Base-by-base conservation (phyloP, 208 protist genomes). In the Trypanosomatidae sp. region DNA sequence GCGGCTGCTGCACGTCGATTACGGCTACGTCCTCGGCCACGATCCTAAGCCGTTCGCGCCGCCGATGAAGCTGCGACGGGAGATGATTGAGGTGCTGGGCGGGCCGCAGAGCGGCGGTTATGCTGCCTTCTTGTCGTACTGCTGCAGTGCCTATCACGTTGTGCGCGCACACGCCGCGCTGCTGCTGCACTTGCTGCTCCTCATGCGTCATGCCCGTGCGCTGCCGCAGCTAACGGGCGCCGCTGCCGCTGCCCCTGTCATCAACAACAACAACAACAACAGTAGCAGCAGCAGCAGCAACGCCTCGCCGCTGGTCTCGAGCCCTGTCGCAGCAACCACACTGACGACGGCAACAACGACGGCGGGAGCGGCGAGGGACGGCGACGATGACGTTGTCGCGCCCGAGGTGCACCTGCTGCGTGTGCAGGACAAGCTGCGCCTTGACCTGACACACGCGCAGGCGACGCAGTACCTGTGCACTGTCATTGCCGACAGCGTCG, bases 1-100 rank as follows among this genome's bases (percentile, higher is more conserved):
- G 18, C 66, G 88, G 24, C 60, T 98, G 26, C 82, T 99, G 45
- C 97, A 99, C 59, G 97, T 99, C 62, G 97, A 99, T 70, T 98
- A 98, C 71, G 96, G 96, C 7, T 98, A 88, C 61, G 97, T 98
- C 44, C 53, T 99, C 11, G 97, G 97, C 26, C 66, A 83, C 61
- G 97, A 98, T 64, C 96, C 97, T 7, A 98, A 98, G 57, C 93
- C 92, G 3, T 97, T 97, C 37, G 81, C 95, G 10, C 92, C 94
- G 27, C 95, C 94, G n/a, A 97, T 99, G 83, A 97, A 97, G 58
- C 77, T 98, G 28, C 86, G 58, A 37, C 70, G 80, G 45, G 84
- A 96, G 62, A 93, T 96, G 77, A 58, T 95, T 23, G 81, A 84
- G 45, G 71, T 69, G 11, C 68, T 94, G 2, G 88, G 88, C 19